A percentile compares a stretch with the other conserved stretches of the same genome.
These are phyloP conservation scores for Calonectria hawksworthii DNA, from an alignment of 2,329 filamentous ascomycete species.

Conservation along the genomic window DNA sequence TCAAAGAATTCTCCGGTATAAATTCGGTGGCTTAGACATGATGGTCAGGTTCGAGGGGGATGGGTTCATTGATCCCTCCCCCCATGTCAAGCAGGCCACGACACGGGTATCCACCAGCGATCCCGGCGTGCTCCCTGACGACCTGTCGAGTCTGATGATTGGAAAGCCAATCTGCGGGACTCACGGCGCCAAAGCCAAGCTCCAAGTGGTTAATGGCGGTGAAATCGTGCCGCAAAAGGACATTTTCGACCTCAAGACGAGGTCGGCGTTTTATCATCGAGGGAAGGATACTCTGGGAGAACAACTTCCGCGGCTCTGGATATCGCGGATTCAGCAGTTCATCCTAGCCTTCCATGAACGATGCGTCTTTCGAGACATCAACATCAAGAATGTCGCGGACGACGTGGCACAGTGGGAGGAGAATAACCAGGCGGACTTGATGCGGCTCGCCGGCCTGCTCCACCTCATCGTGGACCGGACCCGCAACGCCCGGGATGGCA, in stretches of 20 bases:
- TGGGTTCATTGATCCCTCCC: constrained; percentile 39
- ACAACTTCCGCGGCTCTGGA: constrained; percentile 60
- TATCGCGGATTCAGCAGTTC: constrained; percentile 55
- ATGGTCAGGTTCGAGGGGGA: constrained; percentile 48
- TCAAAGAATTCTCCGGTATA: constrained; percentile 72
- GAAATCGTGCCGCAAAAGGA: constrained; percentile 46
- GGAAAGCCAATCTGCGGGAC: neutral
- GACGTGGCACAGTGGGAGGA: constrained; percentile 55
- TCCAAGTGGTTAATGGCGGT: constrained; percentile 44
- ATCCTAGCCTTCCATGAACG: constrained; percentile 57
- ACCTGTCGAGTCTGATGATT: constrained; percentile 26
- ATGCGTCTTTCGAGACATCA: constrained; percentile 53
- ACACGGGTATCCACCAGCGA: neutral
- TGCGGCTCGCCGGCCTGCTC: constrained; percentile 44
- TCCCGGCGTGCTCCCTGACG: neutral
- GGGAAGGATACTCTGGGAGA: constrained; percentile 46
- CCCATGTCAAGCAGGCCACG: neutral
- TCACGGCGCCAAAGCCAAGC: neutral
- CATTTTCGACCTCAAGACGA: constrained; percentile 62
- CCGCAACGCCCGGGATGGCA: constrained; percentile 24
- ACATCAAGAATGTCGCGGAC: constrained; percentile 48
- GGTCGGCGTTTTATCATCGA: constrained; percentile 39
- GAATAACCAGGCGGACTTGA: constrained; percentile 47
- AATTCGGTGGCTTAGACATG: constrained; percentile 59
- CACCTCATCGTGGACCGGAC: constrained; percentile 35